Percentiles rank a stretch among this genome's conserved stretches.
phyloP scores from a whole-genome alignment of 1,284 basidiomycete species.

The Rhodotorula sp. region DNA sequence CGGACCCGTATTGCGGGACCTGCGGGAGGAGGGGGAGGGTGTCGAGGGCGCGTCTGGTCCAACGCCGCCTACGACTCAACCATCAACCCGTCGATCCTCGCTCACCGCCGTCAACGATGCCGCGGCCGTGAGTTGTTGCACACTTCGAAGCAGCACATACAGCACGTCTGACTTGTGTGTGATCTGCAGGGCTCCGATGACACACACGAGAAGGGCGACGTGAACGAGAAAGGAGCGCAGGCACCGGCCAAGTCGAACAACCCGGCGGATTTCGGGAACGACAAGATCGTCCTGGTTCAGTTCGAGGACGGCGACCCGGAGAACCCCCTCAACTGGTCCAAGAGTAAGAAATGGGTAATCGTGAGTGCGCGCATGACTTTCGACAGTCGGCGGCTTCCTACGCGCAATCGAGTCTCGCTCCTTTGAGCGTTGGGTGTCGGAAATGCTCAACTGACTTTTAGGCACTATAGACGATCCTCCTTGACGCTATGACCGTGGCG shows the following conservation, averaged over 20 bases:
- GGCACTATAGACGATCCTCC: conserved; percentile 28
- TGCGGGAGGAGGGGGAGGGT: conserved; percentile 18
- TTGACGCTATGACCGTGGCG: conserved; percentile 46
- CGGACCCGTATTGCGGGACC: conserved; percentile 3
- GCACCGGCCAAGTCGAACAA: neutral
- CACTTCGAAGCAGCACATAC: neutral
- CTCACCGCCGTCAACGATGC: conserved; percentile 8
- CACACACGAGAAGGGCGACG: neutral
- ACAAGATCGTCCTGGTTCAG: conserved; percentile 39
- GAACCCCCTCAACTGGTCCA: conserved; percentile 31
- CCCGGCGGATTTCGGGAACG: conserved; percentile 9
- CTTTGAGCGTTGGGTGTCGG: neutral
- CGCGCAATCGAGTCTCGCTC: neutral
- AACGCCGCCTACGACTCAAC: conserved; percentile 19
- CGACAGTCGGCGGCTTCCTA: too few species aligned
- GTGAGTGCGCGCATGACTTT: neutral
- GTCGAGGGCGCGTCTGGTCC: neutral
- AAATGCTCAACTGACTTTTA: neutral
- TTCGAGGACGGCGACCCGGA: conserved; percentile 42
- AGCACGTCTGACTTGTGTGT: neutral
- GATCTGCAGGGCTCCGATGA: neutral
- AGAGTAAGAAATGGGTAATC: conserved; percentile 34
- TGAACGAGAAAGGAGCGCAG: conserved; percentile 4
- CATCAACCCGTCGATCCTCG: conserved; percentile 25
- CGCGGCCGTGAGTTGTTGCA: neutral